Evolutionary conservation across 1,139 yeast species (phyloP), one percentile per base, ranked within the genome.

Genomic region (Candida sanyaensis): DNA sequence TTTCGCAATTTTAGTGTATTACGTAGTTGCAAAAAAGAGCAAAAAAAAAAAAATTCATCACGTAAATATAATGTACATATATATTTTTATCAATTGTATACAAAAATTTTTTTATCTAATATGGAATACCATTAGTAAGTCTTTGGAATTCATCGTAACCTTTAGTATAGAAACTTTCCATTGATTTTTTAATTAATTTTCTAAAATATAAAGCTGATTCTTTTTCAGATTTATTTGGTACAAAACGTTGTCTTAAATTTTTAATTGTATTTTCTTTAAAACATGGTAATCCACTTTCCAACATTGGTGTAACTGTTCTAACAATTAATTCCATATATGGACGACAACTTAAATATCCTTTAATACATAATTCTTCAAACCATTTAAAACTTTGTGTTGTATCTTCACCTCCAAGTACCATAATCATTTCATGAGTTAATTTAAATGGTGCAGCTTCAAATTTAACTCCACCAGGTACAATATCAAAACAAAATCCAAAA

Each of bases 71-170:
- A n/a, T n/a, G n/a, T n/a, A n/a, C n/a, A n/a, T n/a, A n/a, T n/a
- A n/a, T n/a, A n/a, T n/a, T n/a, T n/a, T 17, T 17, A 17, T 17
- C 3, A 17, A 17, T 17, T 17, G 21, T 17, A 17, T 17, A 17
- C 21, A 17, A 2, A 17, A 13, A 7, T 21, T 6, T n/a, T n/a
- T n/a, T 17, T 21, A 5, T 11, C 43, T 72, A 90, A 62, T 91
- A 92, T 13, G 98, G 98, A 66, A 93, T 93, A 52, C 99, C 99
- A 63, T 93, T 93, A 41, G 99, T 93, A 55, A 93, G 64, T 61
- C 96, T 79, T 69, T 95, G 99, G 82, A 95, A 95, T 71, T 92
- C 97, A 64, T 95, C 99, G 65, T 95, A 95, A 23, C 97, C 98
- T 66, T 86, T 88, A 38, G 99, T 93, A 62, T 86, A 90, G 60